Evolutionary conservation across 2,329 filamentous ascomycete genomes (phyloP), one percentile per base, ranked within the genome.

Genomic region (Diaporthe caulivora): DNA sequence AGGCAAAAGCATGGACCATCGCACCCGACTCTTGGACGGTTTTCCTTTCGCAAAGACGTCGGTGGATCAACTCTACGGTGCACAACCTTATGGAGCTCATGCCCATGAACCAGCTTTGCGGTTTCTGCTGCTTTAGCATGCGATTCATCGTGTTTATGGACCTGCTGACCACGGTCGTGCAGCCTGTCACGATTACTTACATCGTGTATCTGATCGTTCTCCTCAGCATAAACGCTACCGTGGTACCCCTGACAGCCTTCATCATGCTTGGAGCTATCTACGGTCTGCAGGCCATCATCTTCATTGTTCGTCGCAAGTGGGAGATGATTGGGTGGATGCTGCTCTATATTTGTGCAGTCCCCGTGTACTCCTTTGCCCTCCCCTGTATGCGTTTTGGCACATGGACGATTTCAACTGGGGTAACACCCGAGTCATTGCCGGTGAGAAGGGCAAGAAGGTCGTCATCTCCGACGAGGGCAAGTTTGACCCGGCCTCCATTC

Each of bases 341-440:
- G 78, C 91, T 99, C 76, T 99, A 99, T 83, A 90, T 99, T 74
- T 76, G 97, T 40, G 96, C 97, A 71, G 93, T 97, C 75, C 96
- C 96, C 0, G 90, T 99, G 76, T 99, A 98, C 88, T 92, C 94
- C 55, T 95, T 97, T 76, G 95, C 90, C 73, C 89, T 57, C 97
- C 97, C 0, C 86, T 99, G 37, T 98, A 98, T 83, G 89, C 96
- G 65, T 99, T 99, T 90, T 99, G 97, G 97, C 91, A 98, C 86
- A 98, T 98, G 97, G 97, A 99, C 83, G 97, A 99, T 85, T 99
- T 99, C 90, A 94, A 93, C 79, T 99, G 97, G 97, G 97, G 97
- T 84, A 99, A 98, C 84, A 99, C 97, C 53, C 96, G 97, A 91
- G 91, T 99, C 73, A 95, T 99, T 76, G 97, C 94, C 10, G 97